These are phyloP conservation scores for Tilletia horrida DNA, from an alignment of 1,284 basidiomycete genomes.

Conservation along the genomic window DNA sequence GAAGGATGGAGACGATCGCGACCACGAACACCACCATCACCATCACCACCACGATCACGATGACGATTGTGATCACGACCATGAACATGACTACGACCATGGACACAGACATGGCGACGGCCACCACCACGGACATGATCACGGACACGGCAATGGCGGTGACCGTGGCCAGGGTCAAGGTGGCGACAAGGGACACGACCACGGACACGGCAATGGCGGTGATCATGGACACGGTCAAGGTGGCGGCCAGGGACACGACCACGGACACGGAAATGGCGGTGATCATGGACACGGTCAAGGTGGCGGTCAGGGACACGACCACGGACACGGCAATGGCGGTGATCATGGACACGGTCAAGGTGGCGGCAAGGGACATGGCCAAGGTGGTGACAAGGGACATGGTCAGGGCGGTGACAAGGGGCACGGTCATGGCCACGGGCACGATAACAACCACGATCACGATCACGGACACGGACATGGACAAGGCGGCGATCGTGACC, in stretches of 20 bases:
- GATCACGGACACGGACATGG: neutral
- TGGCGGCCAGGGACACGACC: neutral
- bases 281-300: too few relatives aligned
- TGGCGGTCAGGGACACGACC: neutral
- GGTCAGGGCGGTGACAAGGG: conserved; percentile 7
- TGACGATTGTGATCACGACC: neutral
- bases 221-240: too few relatives aligned
- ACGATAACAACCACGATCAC: neutral
- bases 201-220: neutral
- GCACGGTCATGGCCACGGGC: too few relatives aligned
- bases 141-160: neutral
- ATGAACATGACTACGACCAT: neutral
- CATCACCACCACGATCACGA: neutral
- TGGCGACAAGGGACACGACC: neutral
- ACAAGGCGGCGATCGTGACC: neutral
- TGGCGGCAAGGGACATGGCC: neutral
- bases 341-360: neutral
- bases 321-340: neutral
- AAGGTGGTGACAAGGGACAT: conserved; percentile 1
- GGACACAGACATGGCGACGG: neutral
- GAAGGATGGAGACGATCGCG: neutral
- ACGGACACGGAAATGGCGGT: too few relatives aligned
- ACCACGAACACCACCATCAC: neutral
- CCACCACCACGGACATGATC: neutral
- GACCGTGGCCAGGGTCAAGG: neutral